A percentile compares a stretch with the other conserved stretches of the same genome.
Evolutionary conservation across 2,329 filamentous ascomycete genomes (phyloP).

Genomic region (Paecilomyces formosus): DNA sequence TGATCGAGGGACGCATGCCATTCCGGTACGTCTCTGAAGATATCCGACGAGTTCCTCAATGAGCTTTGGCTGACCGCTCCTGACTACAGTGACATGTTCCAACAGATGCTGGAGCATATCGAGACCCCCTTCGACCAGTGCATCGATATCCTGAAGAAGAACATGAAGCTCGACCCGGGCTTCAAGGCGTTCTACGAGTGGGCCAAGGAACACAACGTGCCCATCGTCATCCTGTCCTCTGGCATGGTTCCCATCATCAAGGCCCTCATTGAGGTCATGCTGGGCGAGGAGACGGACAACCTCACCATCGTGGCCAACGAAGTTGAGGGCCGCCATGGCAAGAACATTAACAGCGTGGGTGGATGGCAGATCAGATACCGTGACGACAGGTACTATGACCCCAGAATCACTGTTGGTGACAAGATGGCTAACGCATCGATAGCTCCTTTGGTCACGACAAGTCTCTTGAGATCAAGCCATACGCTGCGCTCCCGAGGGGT

Average conservation of each 20-base stretch:
- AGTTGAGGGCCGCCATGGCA: constrained; percentile 58
- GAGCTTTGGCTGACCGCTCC: neutral
- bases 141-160: constrained; percentile 66
- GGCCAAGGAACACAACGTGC: constrained; percentile 73
- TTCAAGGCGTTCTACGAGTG: constrained; percentile 86
- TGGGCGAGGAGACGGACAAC: constrained; percentile 70
- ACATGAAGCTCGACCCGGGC: constrained; percentile 80
- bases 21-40: constrained; percentile 52
- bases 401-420: neutral
- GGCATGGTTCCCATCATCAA: constrained; percentile 92
- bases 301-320: constrained; percentile 90
- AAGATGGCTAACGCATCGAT: constrained; percentile 1
- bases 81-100: constrained; percentile 62
- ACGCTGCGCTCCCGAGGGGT: constrained; percentile 57
- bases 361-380: constrained; percentile 88
- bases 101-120: constrained; percentile 86
- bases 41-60: neutral
- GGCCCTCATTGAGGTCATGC: constrained; percentile 68
- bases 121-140: constrained; percentile 73
- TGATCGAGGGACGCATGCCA: constrained; percentile 60
- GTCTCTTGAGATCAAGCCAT: constrained; percentile 81
- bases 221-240: constrained; percentile 82
- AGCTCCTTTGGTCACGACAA: constrained; percentile 96
- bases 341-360: constrained; percentile 67
- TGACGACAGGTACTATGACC: constrained; percentile 61